These are phyloP conservation scores for Haplosporangium sp. DNA, from an alignment of 371 early-diverging fungal species.

Conservation along the genomic window DNA sequence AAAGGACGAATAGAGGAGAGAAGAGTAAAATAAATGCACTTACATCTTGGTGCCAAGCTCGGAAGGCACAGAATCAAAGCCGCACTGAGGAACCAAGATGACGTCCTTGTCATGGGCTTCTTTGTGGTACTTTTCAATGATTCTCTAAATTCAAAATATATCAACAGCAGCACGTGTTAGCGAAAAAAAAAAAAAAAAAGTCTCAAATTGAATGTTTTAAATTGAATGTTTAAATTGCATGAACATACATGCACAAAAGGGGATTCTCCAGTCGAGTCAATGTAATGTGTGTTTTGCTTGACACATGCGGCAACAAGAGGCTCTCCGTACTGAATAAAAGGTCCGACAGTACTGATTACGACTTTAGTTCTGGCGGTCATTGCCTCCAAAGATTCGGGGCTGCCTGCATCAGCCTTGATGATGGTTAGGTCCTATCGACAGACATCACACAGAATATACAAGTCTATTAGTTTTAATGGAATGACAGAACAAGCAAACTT, in stretches of 20 bases:
- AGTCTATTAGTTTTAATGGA: neutral
- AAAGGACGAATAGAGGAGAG: neutral
- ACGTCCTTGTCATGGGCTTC: conserved; percentile 74
- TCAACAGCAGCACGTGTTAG: neutral
- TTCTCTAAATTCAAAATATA: conserved; percentile 54
- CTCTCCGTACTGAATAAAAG: conserved; percentile 70
- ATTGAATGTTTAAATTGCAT: neutral
- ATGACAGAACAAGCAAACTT: neutral
- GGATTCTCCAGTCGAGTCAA: conserved; percentile 92
- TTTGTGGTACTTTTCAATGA: conserved; percentile 77
- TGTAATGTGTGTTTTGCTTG: conserved; percentile 84
- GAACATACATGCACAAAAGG: conserved; percentile 38
- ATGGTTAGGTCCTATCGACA: conserved; percentile 55
- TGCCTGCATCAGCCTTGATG: conserved; percentile 72
- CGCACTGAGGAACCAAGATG: conserved; percentile 86
- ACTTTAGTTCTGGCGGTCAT: conserved; percentile 77
- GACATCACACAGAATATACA: neutral
- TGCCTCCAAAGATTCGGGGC: conserved; percentile 64
- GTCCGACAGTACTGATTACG: conserved; percentile 83
- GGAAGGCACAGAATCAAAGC: conserved; percentile 92
- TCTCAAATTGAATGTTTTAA: neutral
- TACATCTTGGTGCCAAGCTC: conserved; percentile 78
- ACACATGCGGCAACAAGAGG: conserved; percentile 88
- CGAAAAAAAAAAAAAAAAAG: neutral
- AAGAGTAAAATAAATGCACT: neutral